Base-by-base conservation (phyloP, 306 rosid species). In the Carpinus viminea region DNA sequence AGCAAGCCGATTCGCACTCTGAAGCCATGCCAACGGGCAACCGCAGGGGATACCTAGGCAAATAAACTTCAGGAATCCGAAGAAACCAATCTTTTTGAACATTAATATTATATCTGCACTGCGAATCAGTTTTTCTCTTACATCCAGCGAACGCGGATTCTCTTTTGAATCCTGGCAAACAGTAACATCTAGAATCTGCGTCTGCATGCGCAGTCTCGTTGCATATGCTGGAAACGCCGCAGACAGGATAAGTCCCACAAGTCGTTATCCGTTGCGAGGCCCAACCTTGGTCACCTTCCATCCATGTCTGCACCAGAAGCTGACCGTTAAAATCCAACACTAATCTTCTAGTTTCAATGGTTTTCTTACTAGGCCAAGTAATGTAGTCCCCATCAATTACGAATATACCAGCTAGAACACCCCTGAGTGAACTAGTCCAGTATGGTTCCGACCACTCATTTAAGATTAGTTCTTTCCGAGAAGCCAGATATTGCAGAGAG, bases 1-100 rank as follows among this genome's bases (percentile, higher is more conserved):
- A 65, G 57, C 83, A 83, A 53, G 5, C 3, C 3, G 18, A 52
- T 76, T 54, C 34, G 73, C 81, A 80, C n/a, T 0, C 34, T 9
- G 0, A 0, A 2, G 54, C 41, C 0, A 17, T 16, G 12, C 54
- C 18, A 12, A 6, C n/a, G 7, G 16, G 18, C 1, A 17, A 17
- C 11, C 0, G 2, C 24, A 0, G 70, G 2, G 5, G 70, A 17
- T 16, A 1, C 8, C 4, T n/a, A 12, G 48, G 70, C 70, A 20
- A 36, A 8, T 34, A 46, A 65, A 36, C 48, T 3, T 8, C 1
- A 36, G 48, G 34, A 5, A 36, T 65, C 5, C 0, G 70, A 65
- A 36, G 21, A 65, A 65, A 36, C 70, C 26, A 10, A 38, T 36
- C 24, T 13, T 64, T 15, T 46, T 34, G 21, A 64, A 5, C 70